Evolutionary conservation across 139 green algal genomes (phyloP).

Genomic region (Micractinium conductrix): DNA sequence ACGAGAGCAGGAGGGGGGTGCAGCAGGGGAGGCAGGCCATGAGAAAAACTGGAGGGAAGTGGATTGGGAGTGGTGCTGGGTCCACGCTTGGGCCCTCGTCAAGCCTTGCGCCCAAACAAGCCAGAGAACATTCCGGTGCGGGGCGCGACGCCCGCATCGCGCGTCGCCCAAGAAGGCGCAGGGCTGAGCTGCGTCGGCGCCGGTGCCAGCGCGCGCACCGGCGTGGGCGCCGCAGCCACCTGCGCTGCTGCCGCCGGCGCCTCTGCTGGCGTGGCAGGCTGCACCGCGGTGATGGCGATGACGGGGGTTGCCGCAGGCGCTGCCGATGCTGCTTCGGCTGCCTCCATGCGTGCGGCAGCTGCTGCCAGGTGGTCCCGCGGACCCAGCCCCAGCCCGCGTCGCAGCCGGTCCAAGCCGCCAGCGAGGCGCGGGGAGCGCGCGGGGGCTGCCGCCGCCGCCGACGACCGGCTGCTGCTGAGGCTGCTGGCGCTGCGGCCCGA

Average conservation of each 20-base stretch:
- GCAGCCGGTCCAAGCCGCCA: conserved; percentile 5
- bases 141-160: not conserved
- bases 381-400: not conserved
- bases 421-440: not conserved
- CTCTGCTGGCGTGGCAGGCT: not conserved
- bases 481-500: not conserved
- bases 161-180: conserved; percentile 14
- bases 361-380: conserved; percentile 16
- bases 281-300: not conserved
- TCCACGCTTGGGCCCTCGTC: not conserved
- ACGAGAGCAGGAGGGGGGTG: no score
- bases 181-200: no score
- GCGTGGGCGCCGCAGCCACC: not conserved
- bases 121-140: not conserved
- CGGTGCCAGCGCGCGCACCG: not conserved
- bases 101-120: not conserved
- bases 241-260: not conserved
- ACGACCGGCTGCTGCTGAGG: not conserved
- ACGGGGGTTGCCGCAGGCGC: not conserved
- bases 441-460: not conserved
- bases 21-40: no score
- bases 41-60: not conserved
- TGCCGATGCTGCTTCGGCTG: not conserved
- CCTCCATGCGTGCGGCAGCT: conserved; percentile 5
- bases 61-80: not conserved